Conservation (phyloP, 2,329 filamentous ascomycete genomes). For the Chaetomium globosum region DNA sequence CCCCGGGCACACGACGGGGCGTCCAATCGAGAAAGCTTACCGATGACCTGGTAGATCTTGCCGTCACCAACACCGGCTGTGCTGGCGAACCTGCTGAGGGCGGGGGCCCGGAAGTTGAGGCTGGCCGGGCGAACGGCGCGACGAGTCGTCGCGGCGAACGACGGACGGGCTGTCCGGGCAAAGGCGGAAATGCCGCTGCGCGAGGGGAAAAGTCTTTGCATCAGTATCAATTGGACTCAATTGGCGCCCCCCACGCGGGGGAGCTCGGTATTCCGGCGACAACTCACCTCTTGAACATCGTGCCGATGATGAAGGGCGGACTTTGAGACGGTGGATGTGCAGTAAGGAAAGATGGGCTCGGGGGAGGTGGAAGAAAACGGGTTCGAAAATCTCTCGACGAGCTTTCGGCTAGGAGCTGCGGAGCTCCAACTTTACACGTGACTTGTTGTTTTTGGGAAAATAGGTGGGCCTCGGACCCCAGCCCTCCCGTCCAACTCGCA, state of each 20-base stretch:
- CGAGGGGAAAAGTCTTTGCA: constrained; percentile 40
- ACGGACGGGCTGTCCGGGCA: constrained; percentile 64
- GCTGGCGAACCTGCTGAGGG: constrained; percentile 62
- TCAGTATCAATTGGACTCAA: constrained; percentile 53
- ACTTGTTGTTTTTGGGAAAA: constrained; percentile 28
- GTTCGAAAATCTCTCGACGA: constrained; percentile 40
- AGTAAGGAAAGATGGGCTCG: constrained; percentile 35
- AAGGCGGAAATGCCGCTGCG: constrained; percentile 68
- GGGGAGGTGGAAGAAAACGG: constrained; percentile 37
- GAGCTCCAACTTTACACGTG: constrained; percentile 37
- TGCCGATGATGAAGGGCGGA: constrained; percentile 70
- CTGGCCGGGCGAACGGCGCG: constrained; percentile 60
- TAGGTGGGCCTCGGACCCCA: constrained; percentile 28
- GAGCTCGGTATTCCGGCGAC: constrained; percentile 26
- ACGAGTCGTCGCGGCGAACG: constrained; percentile 60
- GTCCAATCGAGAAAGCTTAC: constrained; percentile 27
- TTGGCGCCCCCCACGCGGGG: constrained; percentile 10
- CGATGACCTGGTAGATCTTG: constrained; percentile 69
- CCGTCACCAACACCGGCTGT: constrained; percentile 61
- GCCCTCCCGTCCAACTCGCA: constrained; percentile 19
- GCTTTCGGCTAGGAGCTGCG: constrained; percentile 40
- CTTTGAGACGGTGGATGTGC: constrained; percentile 39
- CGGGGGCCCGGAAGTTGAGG: constrained; percentile 58
- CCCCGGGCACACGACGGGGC: constrained; percentile 15
- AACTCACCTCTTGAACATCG: constrained; percentile 82